phyloP scores from a whole-genome alignment of 805 yeast species.

The Scheffersomyces amazonensis region DNA sequence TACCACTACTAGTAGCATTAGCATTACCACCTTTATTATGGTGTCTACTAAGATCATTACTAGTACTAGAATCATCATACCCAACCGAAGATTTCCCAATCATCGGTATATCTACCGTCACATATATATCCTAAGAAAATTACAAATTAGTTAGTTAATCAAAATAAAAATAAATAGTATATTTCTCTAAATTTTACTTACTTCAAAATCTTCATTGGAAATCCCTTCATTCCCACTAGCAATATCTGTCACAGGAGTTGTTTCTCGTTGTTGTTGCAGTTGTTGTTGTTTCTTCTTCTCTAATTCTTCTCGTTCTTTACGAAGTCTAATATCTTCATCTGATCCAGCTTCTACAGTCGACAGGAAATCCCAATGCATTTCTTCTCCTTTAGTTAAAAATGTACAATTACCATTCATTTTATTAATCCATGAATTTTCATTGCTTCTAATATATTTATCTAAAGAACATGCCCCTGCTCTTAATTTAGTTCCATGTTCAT shows the following conservation, averaged over 20 bases:
- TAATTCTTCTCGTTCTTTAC: conserved; percentile 22
- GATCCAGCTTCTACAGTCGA: conserved; percentile 83
- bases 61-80: conserved; percentile 7
- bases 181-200: conserved; percentile 12
- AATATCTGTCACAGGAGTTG: conserved; percentile 17
- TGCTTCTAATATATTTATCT: conserved; percentile 49
- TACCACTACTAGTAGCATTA: not conserved
- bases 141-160: conserved; percentile 13
- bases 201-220: conserved; percentile 19
- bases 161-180: conserved; percentile 5
- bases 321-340: conserved; percentile 71
- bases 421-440: conserved; percentile 51
- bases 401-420: conserved; percentile 70
- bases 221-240: conserved; percentile 11
- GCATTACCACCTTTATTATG: conserved; percentile 3
- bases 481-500: conserved; percentile 34
- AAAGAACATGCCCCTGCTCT: conserved; percentile 85
- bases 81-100: conserved; percentile 14
- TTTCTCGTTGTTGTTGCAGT: conserved; percentile 14
- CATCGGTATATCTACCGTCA: conserved; percentile 31
- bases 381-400: conserved; percentile 76
- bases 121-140: conserved; percentile 27
- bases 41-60: no score
- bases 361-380: conserved; percentile 90
- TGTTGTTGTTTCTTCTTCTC: conserved; percentile 1